Conservation (phyloP, 2,329 filamentous ascomycete species). For the Didymella pinodella region DNA sequence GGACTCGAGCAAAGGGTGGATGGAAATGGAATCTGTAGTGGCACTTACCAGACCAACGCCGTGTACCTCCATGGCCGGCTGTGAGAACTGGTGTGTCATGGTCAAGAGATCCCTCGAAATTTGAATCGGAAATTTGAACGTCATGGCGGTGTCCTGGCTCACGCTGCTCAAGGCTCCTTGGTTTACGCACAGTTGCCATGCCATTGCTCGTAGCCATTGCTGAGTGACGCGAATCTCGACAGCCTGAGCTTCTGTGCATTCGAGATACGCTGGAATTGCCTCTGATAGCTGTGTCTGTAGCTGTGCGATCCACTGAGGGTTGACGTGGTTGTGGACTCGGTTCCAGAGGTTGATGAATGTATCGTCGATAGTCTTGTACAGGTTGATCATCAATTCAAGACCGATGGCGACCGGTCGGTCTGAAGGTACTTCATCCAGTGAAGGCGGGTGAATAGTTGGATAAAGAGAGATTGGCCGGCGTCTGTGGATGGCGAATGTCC, state of each 20-base stretch:
- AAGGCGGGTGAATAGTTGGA: conserved; percentile 65
- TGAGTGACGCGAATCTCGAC: conserved; percentile 74
- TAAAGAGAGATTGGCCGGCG: conserved; percentile 70
- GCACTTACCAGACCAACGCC: conserved; percentile 73
- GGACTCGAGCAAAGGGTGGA: conserved; percentile 19
- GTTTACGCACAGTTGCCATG: conserved; percentile 75
- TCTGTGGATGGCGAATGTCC: conserved; percentile 69
- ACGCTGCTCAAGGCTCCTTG: conserved; percentile 69
- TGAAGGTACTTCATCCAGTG: conserved; percentile 58
- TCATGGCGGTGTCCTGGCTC: conserved; percentile 66
- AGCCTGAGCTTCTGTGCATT: conserved; percentile 70
- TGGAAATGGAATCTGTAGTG: conserved; percentile 17
- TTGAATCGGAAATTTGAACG: conserved; percentile 67
- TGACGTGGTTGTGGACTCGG: conserved; percentile 59
- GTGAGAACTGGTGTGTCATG: conserved; percentile 75
- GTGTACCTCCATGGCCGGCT: conserved; percentile 76
- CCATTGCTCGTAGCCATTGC: conserved; percentile 73
- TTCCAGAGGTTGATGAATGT: conserved; percentile 72
- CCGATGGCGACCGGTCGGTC: conserved; percentile 65
- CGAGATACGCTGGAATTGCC: conserved; percentile 64
- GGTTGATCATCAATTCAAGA: conserved; percentile 67
- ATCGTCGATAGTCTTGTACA: conserved; percentile 70
- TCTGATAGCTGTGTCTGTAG: conserved; percentile 61
- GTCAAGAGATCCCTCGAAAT: conserved; percentile 67
- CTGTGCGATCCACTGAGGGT: conserved; percentile 56